Conservation (phyloP, 768 basidiomycete genomes). For the Termitomyces titanicus region DNA sequence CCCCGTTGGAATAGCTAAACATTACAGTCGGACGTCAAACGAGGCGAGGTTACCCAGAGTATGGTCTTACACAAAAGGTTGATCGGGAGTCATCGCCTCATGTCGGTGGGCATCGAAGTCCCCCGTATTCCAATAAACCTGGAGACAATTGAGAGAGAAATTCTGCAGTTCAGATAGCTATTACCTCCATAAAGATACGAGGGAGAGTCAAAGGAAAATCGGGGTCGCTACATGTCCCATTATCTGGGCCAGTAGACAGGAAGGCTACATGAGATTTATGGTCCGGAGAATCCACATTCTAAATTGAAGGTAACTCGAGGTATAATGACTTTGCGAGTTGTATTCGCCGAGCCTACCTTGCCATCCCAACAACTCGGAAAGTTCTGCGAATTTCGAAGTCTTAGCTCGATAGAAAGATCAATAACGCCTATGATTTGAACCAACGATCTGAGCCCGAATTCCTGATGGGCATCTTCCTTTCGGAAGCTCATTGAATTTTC, state of each 20-base stretch:
- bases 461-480: slow-evolving; percentile 30
- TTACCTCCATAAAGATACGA: slow-evolving; percentile 40
- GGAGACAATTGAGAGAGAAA: not conserved
- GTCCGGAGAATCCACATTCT: slow-evolving; percentile 36
- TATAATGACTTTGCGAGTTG: not conserved
- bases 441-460: slow-evolving; percentile 33
- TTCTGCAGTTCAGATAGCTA: not conserved
- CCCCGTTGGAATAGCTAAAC: slow-evolving; percentile 33
- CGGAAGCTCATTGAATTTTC: slow-evolving; percentile 28
- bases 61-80: slow-evolving; percentile 31
- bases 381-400: slow-evolving; percentile 9
- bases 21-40: not conserved
- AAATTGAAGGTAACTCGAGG: slow-evolving; percentile 6
- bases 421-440: not conserved
- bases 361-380: slow-evolving; percentile 37
- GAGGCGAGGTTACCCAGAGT: not conserved
- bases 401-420: not conserved
- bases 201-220: slow-evolving; percentile 35
- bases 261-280: slow-evolving; percentile 39
- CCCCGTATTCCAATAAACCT: slow-evolving; percentile 29
- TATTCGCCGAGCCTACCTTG: slow-evolving; percentile 16
- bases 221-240: slow-evolving; percentile 34
- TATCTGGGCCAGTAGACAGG: slow-evolving; percentile 36
- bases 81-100: slow-evolving; percentile 28
- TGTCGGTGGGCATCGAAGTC: slow-evolving; percentile 17